Base-by-base conservation (phyloP, 495 filamentous ascomycete species). In the Aspergillus egyptiacus region DNA sequence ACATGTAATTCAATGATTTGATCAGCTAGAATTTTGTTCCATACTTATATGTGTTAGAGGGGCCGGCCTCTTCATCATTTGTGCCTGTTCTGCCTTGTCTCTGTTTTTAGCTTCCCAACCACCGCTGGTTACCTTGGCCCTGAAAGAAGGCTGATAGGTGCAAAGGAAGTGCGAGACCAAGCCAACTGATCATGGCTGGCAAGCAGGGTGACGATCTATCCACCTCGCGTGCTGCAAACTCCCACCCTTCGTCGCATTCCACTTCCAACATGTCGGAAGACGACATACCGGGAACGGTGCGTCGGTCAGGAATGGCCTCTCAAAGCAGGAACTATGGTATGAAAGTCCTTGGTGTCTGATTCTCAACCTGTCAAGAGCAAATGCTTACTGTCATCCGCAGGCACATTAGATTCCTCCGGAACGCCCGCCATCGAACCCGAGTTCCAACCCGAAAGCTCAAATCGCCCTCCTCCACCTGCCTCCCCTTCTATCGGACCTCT, bases 401-500 rank as follows among this genome's bases (percentile, higher is more conserved):
- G 71, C 44, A 72, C 68, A 25, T 43, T 74, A 32, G 65, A 69
- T 53, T 32, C 63, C 10, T 28, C 61, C n/a, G 66, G 65, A 6
- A 51, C 46, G 27, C 32, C 54, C 14, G 51, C 50, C 8, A 43
- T 60, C 19, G 69, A 73, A 48, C 20, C 55, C 20, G 55, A 50
- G 24, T 19, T 51, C n/a, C 63, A 65, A 35, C 61, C 60, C 5
- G 68, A 73, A 20, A 53, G 45, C 42, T 61, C 60, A 18, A 62
- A 35, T 50, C 59, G 62, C 39, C 40, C 53, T 3, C 51, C 47
- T 44, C 53, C 33, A n/a, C 62, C 57, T 60, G 81, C 78, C 11
- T 65, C 82, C 49, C 58, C 76, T 15, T 79, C 75, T 3, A 72
- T 78, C n/a, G 78, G 79, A 34, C 71, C 82, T 41, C 67, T 74